phyloP scores from a whole-genome alignment of 768 basidiomycete species.

The Lactarius tabidus region DNA sequence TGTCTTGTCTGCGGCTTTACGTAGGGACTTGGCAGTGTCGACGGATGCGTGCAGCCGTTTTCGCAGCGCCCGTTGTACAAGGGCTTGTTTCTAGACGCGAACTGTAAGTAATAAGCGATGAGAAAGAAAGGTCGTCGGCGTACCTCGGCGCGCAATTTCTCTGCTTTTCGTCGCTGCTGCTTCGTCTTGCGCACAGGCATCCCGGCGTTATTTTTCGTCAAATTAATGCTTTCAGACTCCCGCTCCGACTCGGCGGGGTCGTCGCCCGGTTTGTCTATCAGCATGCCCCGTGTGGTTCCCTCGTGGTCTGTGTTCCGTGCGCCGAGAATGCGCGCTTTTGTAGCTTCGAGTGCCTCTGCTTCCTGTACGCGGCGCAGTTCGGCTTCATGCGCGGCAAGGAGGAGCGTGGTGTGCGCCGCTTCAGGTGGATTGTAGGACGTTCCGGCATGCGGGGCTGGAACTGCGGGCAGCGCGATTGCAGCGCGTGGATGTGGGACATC shows the following conservation, averaged over 20 bases:
- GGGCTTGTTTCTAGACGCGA: slow-evolving; percentile 51
- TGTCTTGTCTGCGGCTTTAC: slow-evolving; percentile 39
- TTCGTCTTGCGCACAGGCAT: slow-evolving; percentile 52
- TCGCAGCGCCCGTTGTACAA: slow-evolving; percentile 53
- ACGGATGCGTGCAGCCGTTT: slow-evolving; percentile 63
- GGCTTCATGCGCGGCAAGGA: slow-evolving; percentile 59
- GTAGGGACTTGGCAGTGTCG: slow-evolving; percentile 49
- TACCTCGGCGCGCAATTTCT: slow-evolving; percentile 61
- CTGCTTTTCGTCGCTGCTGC: slow-evolving; percentile 66
- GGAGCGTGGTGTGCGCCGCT: slow-evolving; percentile 64
- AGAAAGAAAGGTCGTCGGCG: slow-evolving; percentile 20
- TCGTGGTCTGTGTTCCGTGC: slow-evolving; percentile 38
- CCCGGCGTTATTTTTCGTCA: slow-evolving; percentile 36
- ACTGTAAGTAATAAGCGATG: background rate
- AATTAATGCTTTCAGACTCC: slow-evolving; percentile 29
- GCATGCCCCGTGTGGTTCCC: slow-evolving; percentile 60
- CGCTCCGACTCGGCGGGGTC: slow-evolving; percentile 31
- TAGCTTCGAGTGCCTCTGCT: slow-evolving; percentile 48
- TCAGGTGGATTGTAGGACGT: slow-evolving; percentile 87
- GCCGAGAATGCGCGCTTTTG: slow-evolving; percentile 52
- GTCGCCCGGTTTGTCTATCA: slow-evolving; percentile 45
- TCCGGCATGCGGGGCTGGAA: slow-evolving; percentile 71
- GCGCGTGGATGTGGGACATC: slow-evolving; percentile 43
- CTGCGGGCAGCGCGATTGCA: slow-evolving; percentile 59
- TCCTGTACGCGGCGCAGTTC: slow-evolving; percentile 58